Evolutionary conservation across 164 flowering plant species (phyloP).

Genomic region (Saururus chinensis): DNA sequence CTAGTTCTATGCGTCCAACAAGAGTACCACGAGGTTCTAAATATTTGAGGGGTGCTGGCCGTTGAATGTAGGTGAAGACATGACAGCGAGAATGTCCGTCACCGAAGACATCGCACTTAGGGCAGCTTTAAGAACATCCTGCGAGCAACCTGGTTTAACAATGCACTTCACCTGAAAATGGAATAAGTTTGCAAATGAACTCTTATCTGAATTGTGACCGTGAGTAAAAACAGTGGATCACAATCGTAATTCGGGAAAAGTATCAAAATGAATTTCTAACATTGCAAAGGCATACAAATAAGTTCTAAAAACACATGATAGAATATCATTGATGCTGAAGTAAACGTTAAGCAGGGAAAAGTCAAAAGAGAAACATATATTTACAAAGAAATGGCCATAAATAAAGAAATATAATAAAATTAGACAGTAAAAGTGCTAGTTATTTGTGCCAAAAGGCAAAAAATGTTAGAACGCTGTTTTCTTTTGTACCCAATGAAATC

Average conservation of each 20-base stretch:
- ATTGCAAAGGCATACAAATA: too few species aligned
- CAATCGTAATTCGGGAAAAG: neutral
- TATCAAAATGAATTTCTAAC: too few species aligned
- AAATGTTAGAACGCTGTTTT: neutral
- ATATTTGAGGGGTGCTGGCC: neutral
- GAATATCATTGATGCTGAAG: too few species aligned
- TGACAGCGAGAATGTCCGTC: conserved; percentile 13
- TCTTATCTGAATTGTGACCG: neutral
- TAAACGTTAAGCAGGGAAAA: too few species aligned
- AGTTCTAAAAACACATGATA: too few species aligned
- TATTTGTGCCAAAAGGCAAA: neutral
- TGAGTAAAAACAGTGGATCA: neutral
- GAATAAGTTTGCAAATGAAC: neutral
- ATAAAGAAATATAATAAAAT: neutral
- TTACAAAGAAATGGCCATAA: too few species aligned
- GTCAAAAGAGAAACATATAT: too few species aligned
- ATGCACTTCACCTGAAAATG: conserved; percentile 22
- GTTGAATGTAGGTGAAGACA: conserved; percentile 7
- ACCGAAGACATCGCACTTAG: conserved; percentile 22
- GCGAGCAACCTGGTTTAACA: conserved; percentile 33
- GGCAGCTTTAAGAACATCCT: conserved; percentile 27
- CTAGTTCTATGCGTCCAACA: too few species aligned
- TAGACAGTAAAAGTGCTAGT: neutral
- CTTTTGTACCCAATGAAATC: neutral
- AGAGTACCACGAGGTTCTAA: too few species aligned